Percentiles rank a stretch among this genome's conserved stretches.
Conservation (phyloP, 768 basidiomycete species). For the Suillus bovinus region DNA sequence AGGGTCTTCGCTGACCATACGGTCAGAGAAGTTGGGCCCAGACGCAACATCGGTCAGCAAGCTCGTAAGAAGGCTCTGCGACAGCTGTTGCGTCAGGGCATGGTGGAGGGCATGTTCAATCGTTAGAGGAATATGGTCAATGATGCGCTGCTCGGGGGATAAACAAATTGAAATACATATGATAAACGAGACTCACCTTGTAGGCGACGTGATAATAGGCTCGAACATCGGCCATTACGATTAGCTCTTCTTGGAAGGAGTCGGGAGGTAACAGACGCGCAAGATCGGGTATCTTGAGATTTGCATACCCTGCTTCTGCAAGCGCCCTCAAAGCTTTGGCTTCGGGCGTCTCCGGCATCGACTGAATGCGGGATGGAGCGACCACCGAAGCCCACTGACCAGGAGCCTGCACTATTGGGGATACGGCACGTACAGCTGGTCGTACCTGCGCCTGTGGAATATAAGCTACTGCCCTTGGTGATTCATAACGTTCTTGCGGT, state of each 20-base stretch:
- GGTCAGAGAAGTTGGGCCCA: constrained; percentile 21
- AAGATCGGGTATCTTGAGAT: constrained; percentile 21
- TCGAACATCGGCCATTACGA: constrained; percentile 47
- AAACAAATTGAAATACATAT: not conserved
- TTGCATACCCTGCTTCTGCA: constrained; percentile 30
- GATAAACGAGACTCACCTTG: constrained; percentile 36
- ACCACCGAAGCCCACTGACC: too few species aligned
- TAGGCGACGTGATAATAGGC: constrained; percentile 53
- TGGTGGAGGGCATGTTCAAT: constrained; percentile 49
- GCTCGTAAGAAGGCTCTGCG: constrained; percentile 35
- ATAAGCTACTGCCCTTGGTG: too few species aligned
- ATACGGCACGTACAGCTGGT: too few species aligned
- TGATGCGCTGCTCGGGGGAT: constrained; percentile 43
- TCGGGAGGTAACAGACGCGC: constrained; percentile 20
- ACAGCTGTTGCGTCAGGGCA: constrained; percentile 36
- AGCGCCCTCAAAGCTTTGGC: constrained; percentile 27
- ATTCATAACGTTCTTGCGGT: too few species aligned
- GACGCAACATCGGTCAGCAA: constrained; percentile 27
- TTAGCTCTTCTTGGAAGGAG: constrained; percentile 37
- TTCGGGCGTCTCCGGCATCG: not conserved
- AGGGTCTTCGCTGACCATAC: constrained; percentile 50
- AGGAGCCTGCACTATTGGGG: too few species aligned
- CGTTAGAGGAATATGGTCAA: constrained; percentile 52
- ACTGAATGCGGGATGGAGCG: too few species aligned
- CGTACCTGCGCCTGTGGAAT: too few species aligned